These are phyloP conservation scores for Conidiobolus incongruus DNA, from an alignment of 371 early-diverging fungal species.

Conservation along the genomic window DNA sequence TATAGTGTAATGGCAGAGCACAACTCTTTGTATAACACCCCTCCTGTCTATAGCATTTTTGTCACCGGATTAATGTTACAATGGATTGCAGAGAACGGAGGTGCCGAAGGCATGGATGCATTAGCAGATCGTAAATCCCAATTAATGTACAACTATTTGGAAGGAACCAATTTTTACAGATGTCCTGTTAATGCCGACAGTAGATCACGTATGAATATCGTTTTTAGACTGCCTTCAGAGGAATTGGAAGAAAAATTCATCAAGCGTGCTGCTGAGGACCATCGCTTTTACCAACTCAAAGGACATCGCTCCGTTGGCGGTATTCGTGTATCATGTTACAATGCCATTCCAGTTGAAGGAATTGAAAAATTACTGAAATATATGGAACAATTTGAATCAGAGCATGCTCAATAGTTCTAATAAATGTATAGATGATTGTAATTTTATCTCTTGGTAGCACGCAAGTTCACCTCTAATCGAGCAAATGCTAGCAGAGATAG, in stretches of 20 bases:
- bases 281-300: slow-evolving; percentile 54
- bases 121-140: slow-evolving; percentile 36
- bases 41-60: slow-evolving; percentile 88
- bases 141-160: slow-evolving; percentile 47
- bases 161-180: slow-evolving; percentile 29
- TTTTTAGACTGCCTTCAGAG: slow-evolving; percentile 45
- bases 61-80: slow-evolving; percentile 51
- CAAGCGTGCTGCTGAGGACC: slow-evolving; percentile 21
- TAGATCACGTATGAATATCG: slow-evolving; percentile 79
- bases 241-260: slow-evolving; percentile 64
- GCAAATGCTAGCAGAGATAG: no score
- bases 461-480: no score
- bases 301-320: slow-evolving; percentile 93
- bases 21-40: slow-evolving; percentile 87
- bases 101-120: slow-evolving; percentile 34
- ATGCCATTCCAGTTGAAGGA: slow-evolving; percentile 70
- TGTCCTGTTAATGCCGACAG: slow-evolving; percentile 30
- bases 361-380: slow-evolving; percentile 47
- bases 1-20: slow-evolving; percentile 57
- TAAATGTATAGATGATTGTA: no score
- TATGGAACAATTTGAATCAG: slow-evolving; percentile 48
- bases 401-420: no score
- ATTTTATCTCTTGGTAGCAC: no score
- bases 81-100: slow-evolving; percentile 31
- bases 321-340: slow-evolving; percentile 81